These are phyloP conservation scores for Cystobasidium sp. DNA, from an alignment of 1,284 basidiomycete genomes.

Conservation along the genomic window DNA sequence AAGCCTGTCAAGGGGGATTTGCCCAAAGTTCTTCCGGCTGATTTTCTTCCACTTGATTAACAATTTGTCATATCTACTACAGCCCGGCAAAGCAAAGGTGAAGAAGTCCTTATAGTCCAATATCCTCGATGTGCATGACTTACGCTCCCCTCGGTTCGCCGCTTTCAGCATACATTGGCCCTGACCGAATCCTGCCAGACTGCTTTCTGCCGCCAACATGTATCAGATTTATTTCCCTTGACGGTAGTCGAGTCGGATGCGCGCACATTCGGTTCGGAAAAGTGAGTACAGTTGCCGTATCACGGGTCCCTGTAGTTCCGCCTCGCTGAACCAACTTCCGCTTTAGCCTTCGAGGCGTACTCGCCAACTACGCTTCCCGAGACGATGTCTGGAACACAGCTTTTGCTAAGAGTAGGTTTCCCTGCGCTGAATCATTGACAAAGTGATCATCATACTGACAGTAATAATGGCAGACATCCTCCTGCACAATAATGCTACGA, in stretches of 20 bases:
- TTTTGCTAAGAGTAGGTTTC: conserved; percentile 21
- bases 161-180: conserved; percentile 3
- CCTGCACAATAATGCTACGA: conserved; percentile 19
- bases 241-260: conserved; percentile 18
- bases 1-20: not conserved
- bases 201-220: conserved; percentile 10
- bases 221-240: conserved; percentile 26
- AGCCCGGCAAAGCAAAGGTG: conserved; percentile 39
- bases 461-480: conserved; percentile 7
- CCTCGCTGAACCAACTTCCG: not conserved
- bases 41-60: not conserved
- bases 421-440: not conserved
- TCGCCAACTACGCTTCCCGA: conserved; percentile 11
- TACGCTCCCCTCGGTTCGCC: not conserved
- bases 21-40: not conserved
- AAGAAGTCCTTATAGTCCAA: not conserved
- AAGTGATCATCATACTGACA: conserved; percentile 15
- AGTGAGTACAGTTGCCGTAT: conserved; percentile 4
- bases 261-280: not conserved
- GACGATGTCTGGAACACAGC: conserved; percentile 31
- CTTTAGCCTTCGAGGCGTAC: not conserved
- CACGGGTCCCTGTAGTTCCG: too few relatives aligned
- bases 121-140: not conserved
- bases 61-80: not conserved
- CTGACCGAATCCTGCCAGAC: conserved; percentile 6